Evolutionary conservation across 768 basidiomycete genomes (phyloP), one percentile per base, ranked within the genome.

Genomic region (Dioszegia hungarica): DNA sequence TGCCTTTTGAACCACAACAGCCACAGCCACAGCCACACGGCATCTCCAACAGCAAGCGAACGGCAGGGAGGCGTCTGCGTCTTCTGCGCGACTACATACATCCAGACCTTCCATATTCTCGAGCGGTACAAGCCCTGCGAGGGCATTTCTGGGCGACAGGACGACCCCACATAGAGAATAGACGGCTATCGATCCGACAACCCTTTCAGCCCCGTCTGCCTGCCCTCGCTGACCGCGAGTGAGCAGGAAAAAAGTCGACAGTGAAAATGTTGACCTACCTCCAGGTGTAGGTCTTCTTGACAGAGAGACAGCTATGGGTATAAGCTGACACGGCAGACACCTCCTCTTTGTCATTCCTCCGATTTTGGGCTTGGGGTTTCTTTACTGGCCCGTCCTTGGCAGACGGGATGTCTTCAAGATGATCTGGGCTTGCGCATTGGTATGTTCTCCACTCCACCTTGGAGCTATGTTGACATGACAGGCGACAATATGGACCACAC

Each of bases 401-500:
- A 49, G 74, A 36, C 59, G 74, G 34, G 70, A 72, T 60, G 59
- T 39, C 1, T 27, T 75, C 58, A 75, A 73, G 59, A 47, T 75
- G 28, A 24, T 60, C 19, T 75, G 67, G 67, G 50, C 73, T 37
- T 50, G 54, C 4, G 54, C 70, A 11, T 66, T 75, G 66, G 73
- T 72, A 39, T 44, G 68, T 62, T 28, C 5, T 41, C 14, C 48
- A 14, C 29, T 50, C 19, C 8, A 34, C n/a, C 12, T 14, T 17
- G n/a, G 24, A 36, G 3, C 36, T 43, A 9, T 8, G 14, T 24
- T 54, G 31, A 36, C 27, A 15, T n/a, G 54, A 31, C n/a, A 72
- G 70, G 72, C 72, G 10, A 75, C 74, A 24, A 29, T 72, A 47
- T 75, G 61, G 54, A 75, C 74, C 0, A 75, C 70, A n/a, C 72